Percentiles rank a stretch among this genome's conserved stretches.
phyloP scores from a whole-genome alignment of 345 rosid species.

The Linum trigynum region DNA sequence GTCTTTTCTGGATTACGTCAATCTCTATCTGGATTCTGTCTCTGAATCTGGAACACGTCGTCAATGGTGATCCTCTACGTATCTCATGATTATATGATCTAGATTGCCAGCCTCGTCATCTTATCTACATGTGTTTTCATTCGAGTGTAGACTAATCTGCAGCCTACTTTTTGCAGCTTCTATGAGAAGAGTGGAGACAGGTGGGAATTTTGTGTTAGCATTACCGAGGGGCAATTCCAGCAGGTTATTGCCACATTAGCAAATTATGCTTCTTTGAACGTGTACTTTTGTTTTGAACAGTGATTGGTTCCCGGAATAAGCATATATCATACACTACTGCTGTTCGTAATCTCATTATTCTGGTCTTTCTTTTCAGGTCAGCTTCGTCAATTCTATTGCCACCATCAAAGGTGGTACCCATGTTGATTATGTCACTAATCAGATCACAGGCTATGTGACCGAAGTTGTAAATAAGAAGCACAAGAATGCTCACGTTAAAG shows the following conservation, averaged over 20 bases:
- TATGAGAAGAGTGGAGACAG: slow-evolving; percentile 63
- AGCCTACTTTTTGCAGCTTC: slow-evolving; percentile 36
- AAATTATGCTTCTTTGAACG: neutral
- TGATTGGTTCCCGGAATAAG: neutral
- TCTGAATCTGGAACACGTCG: slow-evolving; percentile 26
- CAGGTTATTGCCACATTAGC: slow-evolving; percentile 43
- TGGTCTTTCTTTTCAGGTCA: slow-evolving; percentile 44
- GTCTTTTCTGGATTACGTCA: slow-evolving; percentile 70
- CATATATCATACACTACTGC: neutral
- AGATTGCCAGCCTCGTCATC: neutral
- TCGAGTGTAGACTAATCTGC: slow-evolving; percentile 3
- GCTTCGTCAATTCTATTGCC: slow-evolving; percentile 82
- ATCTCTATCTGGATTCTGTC: slow-evolving; percentile 51
- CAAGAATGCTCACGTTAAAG: slow-evolving; percentile 69
- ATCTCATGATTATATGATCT: neutral
- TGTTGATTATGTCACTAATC: slow-evolving; percentile 86
- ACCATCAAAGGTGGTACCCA: slow-evolving; percentile 98
- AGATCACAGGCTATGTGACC: slow-evolving; percentile 71
- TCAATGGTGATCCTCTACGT: slow-evolving; percentile 38
- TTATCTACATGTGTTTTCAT: neutral
- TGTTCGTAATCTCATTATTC: neutral
- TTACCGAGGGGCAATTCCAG: slow-evolving; percentile 92
- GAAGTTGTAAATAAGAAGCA: slow-evolving; percentile 69
- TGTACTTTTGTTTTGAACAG: neutral
- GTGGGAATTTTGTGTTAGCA: slow-evolving; percentile 83